Percentiles rank a stretch among this genome's conserved stretches.
Evolutionary conservation across 768 basidiomycete species (phyloP).

Genomic region (Tricholoma sp.): DNA sequence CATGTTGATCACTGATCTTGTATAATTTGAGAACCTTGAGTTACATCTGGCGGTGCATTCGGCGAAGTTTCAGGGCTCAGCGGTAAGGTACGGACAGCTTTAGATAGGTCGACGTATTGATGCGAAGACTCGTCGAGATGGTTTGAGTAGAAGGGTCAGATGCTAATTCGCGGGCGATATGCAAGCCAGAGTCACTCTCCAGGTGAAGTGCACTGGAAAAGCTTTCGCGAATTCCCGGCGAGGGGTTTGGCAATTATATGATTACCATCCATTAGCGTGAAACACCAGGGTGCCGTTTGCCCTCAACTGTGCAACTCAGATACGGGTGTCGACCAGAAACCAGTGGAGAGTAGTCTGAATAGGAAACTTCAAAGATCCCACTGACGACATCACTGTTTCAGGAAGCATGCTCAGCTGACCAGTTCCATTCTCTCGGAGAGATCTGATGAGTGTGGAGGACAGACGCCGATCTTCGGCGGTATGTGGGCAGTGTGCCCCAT

Average conservation of each 20-base stretch:
- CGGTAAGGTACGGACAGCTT: background rate
- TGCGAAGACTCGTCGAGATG: background rate
- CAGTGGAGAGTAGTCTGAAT: slow-evolving; percentile 31
- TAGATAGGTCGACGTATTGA: background rate
- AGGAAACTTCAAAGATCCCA: slow-evolving; percentile 51
- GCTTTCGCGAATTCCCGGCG: slow-evolving; percentile 26
- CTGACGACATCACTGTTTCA: slow-evolving; percentile 39
- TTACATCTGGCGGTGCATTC: background rate
- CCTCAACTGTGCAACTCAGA: slow-evolving; percentile 5
- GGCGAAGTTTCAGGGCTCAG: background rate
- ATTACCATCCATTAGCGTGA: slow-evolving; percentile 23
- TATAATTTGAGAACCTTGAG: background rate
- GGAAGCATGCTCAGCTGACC: slow-evolving; percentile 24
- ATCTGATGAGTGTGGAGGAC: slow-evolving; percentile 59
- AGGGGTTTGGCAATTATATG: slow-evolving; percentile 16
- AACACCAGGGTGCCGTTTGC: slow-evolving; percentile 31
- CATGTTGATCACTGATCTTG: slow-evolving; percentile 34
- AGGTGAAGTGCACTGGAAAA: background rate
- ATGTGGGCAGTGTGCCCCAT: slow-evolving; percentile 51
- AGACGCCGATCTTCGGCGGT: slow-evolving; percentile 52
- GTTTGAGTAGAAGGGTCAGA: background rate
- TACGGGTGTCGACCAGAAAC: slow-evolving; percentile 13
- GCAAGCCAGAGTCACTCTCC: background rate
- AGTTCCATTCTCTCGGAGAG: slow-evolving; percentile 38
- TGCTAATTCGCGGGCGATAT: background rate